These are phyloP conservation scores for Boletus sp. DNA, from an alignment of 768 basidiomycete genomes.

Conservation along the genomic window DNA sequence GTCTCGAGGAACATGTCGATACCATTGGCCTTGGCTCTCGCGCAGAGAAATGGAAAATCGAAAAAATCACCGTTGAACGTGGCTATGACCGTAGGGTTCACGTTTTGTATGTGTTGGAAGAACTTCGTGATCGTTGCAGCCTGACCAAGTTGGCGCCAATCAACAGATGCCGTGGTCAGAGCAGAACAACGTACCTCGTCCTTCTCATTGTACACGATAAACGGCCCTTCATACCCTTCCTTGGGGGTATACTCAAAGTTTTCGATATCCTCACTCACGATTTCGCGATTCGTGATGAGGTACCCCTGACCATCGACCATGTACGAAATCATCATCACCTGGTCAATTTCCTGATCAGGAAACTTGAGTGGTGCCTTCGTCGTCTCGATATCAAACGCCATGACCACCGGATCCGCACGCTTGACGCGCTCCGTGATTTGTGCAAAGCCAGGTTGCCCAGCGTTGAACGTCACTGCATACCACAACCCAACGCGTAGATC, in stretches of 20 bases:
- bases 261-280: constrained; percentile 95
- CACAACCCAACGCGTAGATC: constrained; percentile 97
- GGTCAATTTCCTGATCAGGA: constrained; percentile 92
- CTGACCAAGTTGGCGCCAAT: constrained; percentile 38
- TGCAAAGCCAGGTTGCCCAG: constrained; percentile 71
- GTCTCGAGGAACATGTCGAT: constrained; percentile 97
- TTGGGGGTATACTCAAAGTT: constrained; percentile 99
- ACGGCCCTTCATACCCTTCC: constrained; percentile 96
- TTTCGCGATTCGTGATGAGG: constrained; percentile 96
- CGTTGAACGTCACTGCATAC: constrained; percentile 85
- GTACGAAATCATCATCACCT: constrained; percentile 99
- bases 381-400: constrained; percentile 99
- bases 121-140: constrained; percentile 79
- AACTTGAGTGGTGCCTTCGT: constrained; percentile 99
- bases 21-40: constrained; percentile 79
- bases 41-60: constrained; percentile 96
- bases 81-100: constrained; percentile 94
- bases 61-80: constrained; percentile 99
- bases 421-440: constrained; percentile 84
- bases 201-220: constrained; percentile 90
- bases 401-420: constrained; percentile 97
- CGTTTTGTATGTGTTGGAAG: constrained; percentile 91
- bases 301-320: constrained; percentile 99
- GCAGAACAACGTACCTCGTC: constrained; percentile 63
- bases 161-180: background rate